Conservation (phyloP, 257 asterid species). For the Cynanchum wilfordii region DNA sequence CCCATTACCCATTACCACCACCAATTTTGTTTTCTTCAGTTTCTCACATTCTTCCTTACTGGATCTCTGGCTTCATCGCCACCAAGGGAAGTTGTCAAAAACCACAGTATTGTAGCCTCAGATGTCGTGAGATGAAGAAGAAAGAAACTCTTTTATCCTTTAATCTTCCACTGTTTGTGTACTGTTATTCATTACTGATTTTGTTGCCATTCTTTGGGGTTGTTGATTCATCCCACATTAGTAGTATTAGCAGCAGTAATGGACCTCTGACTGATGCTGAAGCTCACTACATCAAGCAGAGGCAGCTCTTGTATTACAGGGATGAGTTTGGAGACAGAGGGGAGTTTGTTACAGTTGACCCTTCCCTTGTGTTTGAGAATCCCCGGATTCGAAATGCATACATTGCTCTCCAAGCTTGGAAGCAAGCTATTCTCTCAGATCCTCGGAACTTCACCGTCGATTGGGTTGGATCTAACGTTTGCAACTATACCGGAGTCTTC, state of each 20-base stretch:
- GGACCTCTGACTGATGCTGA: slow-evolving; percentile 58
- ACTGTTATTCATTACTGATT: slow-evolving; percentile 11
- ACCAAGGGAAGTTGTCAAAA: neutral
- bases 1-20: too few species aligned
- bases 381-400: slow-evolving; percentile 59
- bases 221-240: slow-evolving; percentile 15
- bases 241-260: slow-evolving; percentile 22
- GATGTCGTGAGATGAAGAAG: slow-evolving; percentile 87
- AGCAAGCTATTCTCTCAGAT: slow-evolving; percentile 79
- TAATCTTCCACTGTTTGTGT: slow-evolving; percentile 14
- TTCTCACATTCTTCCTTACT: slow-evolving; percentile 7
- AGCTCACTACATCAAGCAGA: slow-evolving; percentile 43
- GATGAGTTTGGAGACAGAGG: slow-evolving; percentile 78
- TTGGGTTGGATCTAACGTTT: slow-evolving; percentile 79
- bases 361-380: slow-evolving; percentile 61
- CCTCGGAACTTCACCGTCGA: slow-evolving; percentile 49
- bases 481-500: slow-evolving; percentile 61
- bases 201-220: slow-evolving; percentile 14
- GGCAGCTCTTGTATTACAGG: slow-evolving; percentile 71
- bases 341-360: slow-evolving; percentile 63
- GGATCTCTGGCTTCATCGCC: slow-evolving; percentile 21
- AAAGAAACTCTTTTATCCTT: slow-evolving; percentile 21
- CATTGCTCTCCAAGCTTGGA: slow-evolving; percentile 90
- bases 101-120: slow-evolving; percentile 20
- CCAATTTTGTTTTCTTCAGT: slow-evolving; percentile 6